These are phyloP conservation scores for Trypanosoma avium DNA, from an alignment of 208 protist genomes.

Conservation along the genomic window DNA sequence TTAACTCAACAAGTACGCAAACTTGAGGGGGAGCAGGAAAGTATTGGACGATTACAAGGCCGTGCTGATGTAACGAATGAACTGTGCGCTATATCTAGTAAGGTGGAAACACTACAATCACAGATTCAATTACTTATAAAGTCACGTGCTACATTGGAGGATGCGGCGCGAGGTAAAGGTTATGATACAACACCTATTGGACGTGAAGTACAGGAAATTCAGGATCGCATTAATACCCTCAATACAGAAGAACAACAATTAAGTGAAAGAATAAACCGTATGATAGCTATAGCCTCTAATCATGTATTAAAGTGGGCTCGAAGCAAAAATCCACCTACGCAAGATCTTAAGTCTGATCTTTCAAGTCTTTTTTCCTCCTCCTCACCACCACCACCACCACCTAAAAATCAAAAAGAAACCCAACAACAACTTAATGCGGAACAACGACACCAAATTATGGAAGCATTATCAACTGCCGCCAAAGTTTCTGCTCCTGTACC, in stretches of 20 bases:
- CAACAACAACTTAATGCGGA: slow-evolving; percentile 31
- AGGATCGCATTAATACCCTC: slow-evolving; percentile 46
- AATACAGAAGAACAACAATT: slow-evolving; percentile 61
- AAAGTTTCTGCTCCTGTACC: slow-evolving; percentile 30
- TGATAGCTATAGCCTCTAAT: slow-evolving; percentile 49
- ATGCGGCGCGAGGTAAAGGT: not conserved
- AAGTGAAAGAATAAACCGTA: slow-evolving; percentile 56
- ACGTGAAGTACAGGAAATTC: slow-evolving; percentile 58
- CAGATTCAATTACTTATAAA: slow-evolving; percentile 58
- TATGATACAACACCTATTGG: slow-evolving; percentile 39
- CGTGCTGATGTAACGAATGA: slow-evolving; percentile 56
- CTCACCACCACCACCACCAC: not conserved
- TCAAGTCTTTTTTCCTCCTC: not conserved
- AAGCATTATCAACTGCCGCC: slow-evolving; percentile 26
- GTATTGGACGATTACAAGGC: slow-evolving; percentile 49
- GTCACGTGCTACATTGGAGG: slow-evolving; percentile 44
- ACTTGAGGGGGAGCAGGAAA: slow-evolving; percentile 60
- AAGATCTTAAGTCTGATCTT: slow-evolving; percentile 22
- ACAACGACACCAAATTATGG: slow-evolving; percentile 57
- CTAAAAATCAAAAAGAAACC: not conserved
- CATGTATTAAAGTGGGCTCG: slow-evolving; percentile 81
- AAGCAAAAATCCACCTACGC: slow-evolving; percentile 71
- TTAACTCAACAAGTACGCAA: slow-evolving; percentile 41
- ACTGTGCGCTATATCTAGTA: slow-evolving; percentile 52
- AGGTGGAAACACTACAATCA: slow-evolving; percentile 44